Evolutionary conservation across 73 alveolate species (phyloP), one percentile per base, ranked within the genome.

Genomic region (Blepharisma japonicum): DNA sequence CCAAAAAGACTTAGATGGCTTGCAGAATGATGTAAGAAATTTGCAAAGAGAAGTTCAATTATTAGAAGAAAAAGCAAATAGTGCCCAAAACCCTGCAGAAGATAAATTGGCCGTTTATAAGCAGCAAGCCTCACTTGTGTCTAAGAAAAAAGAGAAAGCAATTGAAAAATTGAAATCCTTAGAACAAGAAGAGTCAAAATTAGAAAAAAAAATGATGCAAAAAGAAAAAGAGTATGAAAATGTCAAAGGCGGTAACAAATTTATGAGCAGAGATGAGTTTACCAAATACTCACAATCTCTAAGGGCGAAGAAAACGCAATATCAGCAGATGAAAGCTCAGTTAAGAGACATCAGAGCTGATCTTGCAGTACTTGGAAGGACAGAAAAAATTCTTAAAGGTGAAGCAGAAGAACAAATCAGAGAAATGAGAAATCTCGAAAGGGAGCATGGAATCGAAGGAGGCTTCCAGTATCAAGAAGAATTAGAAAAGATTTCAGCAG

Each of bases 251-350:
- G 93, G 95, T 39, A 39, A 39, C 27, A 88, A 86, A 67, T 93
- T 89, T 85, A 90, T 93, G 87, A 91, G 94, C 81, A 81, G 95
- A 76, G 96, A 93, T 82, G 98, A 93, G 78, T 88, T 93, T 85
- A 86, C 86, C 79, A 91, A 93, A 77, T 91, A 90, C 78, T 97
- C 98, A 7, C 96, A 93, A 67, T 83, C 83, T 55, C 71, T 93
- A 53, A 90, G 96, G 68, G 94, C 87, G 76, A 93, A 93, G 78
- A 90, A 90, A 74, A 87, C 88, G 45, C 51, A 81, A 23, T 93
- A 84, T 85, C 87, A 93, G 74, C 86, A 90, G 77, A 84, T 90
- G 87, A 92, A 93, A 86, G 86, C 89, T 87, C 90, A 81, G 39
- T 84, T 90, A 6, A 94, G 87, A 61, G 92, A 89, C 55, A 90